Evolutionary conservation across 495 filamentous ascomycete genomes (phyloP).

Genomic region (Xylaria curta): DNA sequence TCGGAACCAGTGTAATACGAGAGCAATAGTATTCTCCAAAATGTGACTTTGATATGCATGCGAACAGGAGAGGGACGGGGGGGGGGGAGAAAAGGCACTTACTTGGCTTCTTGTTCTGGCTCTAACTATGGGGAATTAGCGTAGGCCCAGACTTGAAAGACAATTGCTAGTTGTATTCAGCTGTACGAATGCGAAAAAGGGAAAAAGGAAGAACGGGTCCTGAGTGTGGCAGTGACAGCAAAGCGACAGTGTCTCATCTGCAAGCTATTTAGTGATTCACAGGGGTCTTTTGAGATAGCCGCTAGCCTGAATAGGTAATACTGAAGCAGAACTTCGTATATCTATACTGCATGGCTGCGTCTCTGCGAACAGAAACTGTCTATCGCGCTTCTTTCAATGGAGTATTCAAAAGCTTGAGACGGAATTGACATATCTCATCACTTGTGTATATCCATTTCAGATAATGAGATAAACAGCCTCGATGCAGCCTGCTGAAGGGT

Average conservation of each 20-base stretch:
- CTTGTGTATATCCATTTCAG: neutral
- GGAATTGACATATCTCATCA: neutral
- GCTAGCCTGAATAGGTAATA: neutral
- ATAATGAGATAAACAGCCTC: neutral
- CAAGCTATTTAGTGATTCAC: slow-evolving; percentile 15
- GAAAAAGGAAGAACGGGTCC: neutral
- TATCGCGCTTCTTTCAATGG: neutral
- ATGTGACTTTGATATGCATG: neutral
- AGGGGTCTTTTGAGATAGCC: neutral
- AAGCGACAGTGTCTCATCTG: neutral
- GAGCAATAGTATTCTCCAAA: neutral
- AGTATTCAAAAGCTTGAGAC: neutral
- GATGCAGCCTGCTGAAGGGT: neutral
- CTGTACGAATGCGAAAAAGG: neutral
- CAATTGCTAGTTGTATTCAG: neutral
- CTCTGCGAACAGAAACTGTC: neutral
- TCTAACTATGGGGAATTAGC: neutral
- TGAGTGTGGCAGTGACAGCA: slow-evolving; percentile 1
- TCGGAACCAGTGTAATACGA: slow-evolving; percentile 1
- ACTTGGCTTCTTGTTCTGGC: neutral
- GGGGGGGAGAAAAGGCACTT: neutral
- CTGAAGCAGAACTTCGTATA: neutral
- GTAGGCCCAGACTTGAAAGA: neutral
- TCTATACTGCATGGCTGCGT: neutral
- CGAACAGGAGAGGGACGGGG: neutral